These are phyloP conservation scores for Puccinia polysora DNA, from an alignment of 1,284 basidiomycete species.

Conservation along the genomic window DNA sequence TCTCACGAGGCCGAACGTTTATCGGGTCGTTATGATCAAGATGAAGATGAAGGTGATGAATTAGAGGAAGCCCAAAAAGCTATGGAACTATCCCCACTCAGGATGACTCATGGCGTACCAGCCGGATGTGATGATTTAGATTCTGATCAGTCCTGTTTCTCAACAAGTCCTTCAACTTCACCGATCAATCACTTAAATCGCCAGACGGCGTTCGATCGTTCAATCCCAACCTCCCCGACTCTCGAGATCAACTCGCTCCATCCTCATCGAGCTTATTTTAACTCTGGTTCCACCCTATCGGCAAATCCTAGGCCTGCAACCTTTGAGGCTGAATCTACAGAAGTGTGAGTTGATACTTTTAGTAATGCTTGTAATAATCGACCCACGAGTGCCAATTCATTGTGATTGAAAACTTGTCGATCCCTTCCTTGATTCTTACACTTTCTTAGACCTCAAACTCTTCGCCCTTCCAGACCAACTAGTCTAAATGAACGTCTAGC, in stretches of 20 bases:
- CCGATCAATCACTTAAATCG: conserved; percentile 9
- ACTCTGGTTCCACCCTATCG: not conserved
- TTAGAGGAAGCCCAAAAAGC: conserved; percentile 38
- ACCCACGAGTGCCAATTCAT: no score
- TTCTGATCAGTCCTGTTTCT: not conserved
- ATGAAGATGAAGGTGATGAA: conserved; percentile 22
- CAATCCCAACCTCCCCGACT: conserved; percentile 10
- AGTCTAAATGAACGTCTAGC: conserved; percentile 10
- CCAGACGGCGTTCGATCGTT: not conserved
- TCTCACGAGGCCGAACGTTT: not conserved
- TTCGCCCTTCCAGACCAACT: not conserved
- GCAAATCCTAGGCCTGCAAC: no score
- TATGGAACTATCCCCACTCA: conserved; percentile 26
- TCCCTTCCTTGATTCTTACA: no score
- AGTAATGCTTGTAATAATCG: no score
- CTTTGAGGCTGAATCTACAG: no score
- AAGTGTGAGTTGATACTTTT: no score
- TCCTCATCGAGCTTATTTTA: not conserved
- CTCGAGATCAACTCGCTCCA: conserved; percentile 11
- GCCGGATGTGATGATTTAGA: conserved; percentile 28
- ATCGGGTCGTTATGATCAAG: not conserved
- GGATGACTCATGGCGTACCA: conserved; percentile 35
- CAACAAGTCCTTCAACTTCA: not conserved
- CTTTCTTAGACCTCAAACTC: no score
- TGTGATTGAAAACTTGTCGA: no score